Percentiles rank a stretch among this genome's conserved stretches.
Evolutionary conservation across 257 asterid genomes (phyloP).

Genomic region (Salvia splendens): DNA sequence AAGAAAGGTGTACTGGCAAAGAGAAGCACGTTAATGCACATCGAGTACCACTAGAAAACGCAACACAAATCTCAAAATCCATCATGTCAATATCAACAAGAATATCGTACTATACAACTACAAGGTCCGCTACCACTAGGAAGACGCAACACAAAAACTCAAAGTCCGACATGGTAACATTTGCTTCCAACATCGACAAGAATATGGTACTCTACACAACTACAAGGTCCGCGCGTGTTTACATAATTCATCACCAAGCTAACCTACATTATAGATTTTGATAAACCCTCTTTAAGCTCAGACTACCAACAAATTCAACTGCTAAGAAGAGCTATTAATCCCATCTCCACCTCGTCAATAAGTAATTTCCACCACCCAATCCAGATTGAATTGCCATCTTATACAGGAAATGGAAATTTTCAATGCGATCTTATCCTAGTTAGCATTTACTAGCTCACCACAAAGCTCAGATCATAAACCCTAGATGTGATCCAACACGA

Average conservation of each 20-base stretch:
- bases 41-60: background rate
- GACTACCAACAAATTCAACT: background rate
- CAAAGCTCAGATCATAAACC: background rate
- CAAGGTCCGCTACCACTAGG: too few relatives aligned
- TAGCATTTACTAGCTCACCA: background rate
- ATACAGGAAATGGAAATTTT: too few relatives aligned
- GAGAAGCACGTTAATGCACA: background rate
- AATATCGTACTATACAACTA: too few relatives aligned
- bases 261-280: background rate
- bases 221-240: background rate
- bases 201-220: too few relatives aligned
- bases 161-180: background rate
- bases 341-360: too few relatives aligned
- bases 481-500: background rate
- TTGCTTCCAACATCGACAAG: conserved; percentile 1
- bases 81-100: background rate
- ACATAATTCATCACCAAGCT: background rate
- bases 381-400: background rate
- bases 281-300: background rate
- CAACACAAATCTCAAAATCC: background rate
- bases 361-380: background rate
- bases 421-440: background rate
- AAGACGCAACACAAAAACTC: background rate
- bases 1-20: conserved; percentile 26
- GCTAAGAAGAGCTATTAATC: background rate